Evolutionary conservation across 345 rosid genomes (phyloP).

Genomic region (Eutrema yunnanense): DNA sequence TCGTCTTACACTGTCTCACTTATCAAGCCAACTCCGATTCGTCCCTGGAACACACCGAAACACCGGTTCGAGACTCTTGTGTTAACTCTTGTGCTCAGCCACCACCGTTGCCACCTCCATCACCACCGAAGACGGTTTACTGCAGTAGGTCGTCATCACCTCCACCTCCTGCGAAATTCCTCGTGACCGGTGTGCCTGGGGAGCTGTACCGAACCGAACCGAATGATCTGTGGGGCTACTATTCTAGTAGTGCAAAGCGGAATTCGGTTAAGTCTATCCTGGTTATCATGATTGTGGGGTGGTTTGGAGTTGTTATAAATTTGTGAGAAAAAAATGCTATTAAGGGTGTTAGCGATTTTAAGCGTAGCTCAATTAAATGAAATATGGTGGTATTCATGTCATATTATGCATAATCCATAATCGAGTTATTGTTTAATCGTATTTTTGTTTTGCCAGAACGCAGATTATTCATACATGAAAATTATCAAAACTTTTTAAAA

Average conservation of each 20-base stretch:
- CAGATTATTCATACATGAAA: not conserved
- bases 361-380: not conserved
- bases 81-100: slow-evolving; percentile 33
- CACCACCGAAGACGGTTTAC: slow-evolving; percentile 21
- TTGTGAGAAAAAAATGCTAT: not conserved
- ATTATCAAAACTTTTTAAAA: not conserved
- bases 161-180: slow-evolving; percentile 49
- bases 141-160: slow-evolving; percentile 22
- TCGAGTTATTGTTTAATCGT: not conserved
- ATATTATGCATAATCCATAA: not conserved
- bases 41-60: slow-evolving; percentile 20
- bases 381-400: not conserved
- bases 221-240: slow-evolving; percentile 28
- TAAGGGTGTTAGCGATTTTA: not conserved
- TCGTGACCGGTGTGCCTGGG: slow-evolving; percentile 47
- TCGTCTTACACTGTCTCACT: slow-evolving; percentile 5
- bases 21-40: slow-evolving; percentile 7
- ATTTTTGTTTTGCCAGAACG: not conserved
- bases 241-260: slow-evolving; percentile 30
- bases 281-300: slow-evolving; percentile 19
- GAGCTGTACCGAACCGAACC: slow-evolving; percentile 36
- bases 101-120: slow-evolving; percentile 29
- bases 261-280: slow-evolving; percentile 10
- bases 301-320: not conserved
- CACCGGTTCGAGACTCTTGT: slow-evolving; percentile 28